phyloP scores from a whole-genome alignment of 2,329 filamentous ascomycete genomes.

The Clathrospora elynae region DNA sequence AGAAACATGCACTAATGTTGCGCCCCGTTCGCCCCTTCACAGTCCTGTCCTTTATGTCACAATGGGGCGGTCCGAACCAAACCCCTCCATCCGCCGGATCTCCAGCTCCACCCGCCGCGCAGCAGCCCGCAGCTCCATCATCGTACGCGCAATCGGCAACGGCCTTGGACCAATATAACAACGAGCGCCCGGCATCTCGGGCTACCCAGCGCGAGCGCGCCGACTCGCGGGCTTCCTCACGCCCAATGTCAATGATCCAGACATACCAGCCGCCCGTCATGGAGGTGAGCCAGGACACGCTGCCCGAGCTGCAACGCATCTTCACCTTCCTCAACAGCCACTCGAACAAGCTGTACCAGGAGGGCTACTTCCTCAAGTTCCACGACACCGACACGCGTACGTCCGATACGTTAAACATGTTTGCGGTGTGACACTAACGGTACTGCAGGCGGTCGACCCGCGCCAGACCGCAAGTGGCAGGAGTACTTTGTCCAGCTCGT shows the following conservation, averaged over 20 bases:
- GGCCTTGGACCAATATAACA: slow-evolving; percentile 38
- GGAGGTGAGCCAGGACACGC: slow-evolving; percentile 82
- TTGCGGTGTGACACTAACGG: slow-evolving; percentile 28
- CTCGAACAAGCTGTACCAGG: slow-evolving; percentile 94
- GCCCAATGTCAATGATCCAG: slow-evolving; percentile 85
- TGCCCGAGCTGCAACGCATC: slow-evolving; percentile 91
- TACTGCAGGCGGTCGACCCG: slow-evolving; percentile 77
- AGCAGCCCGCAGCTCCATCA: slow-evolving; percentile 25
- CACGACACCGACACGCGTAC: slow-evolving; percentile 91
- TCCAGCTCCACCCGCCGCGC: slow-evolving; percentile 37
- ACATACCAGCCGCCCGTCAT: slow-evolving; percentile 84
- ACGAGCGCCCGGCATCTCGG: slow-evolving; percentile 32
- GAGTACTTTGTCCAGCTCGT: slow-evolving; percentile 98
- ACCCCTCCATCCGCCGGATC: slow-evolving; percentile 28
- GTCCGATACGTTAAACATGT: slow-evolving; percentile 46
- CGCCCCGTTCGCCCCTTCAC: slow-evolving; percentile 31
- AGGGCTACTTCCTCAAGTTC: slow-evolving; percentile 96
- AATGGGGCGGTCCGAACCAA: slow-evolving; percentile 63
- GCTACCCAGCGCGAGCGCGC: slow-evolving; percentile 50
- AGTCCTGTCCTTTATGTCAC: slow-evolving; percentile 91
- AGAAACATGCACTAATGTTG: slow-evolving; percentile 35
- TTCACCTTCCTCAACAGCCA: slow-evolving; percentile 95
- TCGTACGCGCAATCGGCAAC: slow-evolving; percentile 36
- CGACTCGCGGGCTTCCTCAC: slow-evolving; percentile 61
- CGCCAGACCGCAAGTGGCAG: slow-evolving; percentile 85